phyloP scores from a whole-genome alignment of 805 yeast species.

The Candida pseudofarinosa region DNA sequence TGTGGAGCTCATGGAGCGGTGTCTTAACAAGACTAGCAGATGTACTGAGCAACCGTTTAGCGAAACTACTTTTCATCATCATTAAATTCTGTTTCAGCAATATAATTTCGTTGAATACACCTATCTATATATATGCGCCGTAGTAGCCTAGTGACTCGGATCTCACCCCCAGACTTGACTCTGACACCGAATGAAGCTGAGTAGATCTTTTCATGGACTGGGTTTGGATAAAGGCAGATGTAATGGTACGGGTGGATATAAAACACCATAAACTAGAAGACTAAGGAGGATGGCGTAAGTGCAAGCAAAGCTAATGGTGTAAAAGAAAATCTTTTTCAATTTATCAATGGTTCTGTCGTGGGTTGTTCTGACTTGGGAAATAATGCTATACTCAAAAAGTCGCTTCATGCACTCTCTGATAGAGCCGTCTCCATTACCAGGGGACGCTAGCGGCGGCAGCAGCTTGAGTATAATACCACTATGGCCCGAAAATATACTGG shows the following conservation, averaged over 20 bases:
- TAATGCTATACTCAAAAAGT: neutral
- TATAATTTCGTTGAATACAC: neutral
- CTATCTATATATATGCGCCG: neutral
- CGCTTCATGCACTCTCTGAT: neutral
- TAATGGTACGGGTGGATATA: neutral
- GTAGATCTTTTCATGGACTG: neutral
- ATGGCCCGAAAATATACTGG: conserved; percentile 1
- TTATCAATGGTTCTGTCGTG: neutral
- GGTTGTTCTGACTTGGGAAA: neutral
- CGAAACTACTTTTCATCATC: conserved; percentile 1
- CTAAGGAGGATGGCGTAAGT: neutral
- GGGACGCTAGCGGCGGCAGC: neutral
- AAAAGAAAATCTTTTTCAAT: neutral
- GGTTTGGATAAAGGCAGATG: neutral
- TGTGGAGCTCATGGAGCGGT: conserved; percentile 78
- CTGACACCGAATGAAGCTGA: neutral
- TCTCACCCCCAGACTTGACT: neutral
- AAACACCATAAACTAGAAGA: neutral
- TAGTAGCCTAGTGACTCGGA: neutral
- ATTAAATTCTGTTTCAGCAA: too few species aligned
- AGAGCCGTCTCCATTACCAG: neutral
- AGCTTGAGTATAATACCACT: neutral
- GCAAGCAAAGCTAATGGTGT: neutral
- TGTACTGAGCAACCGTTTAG: conserved; percentile 22
- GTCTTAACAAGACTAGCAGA: conserved; percentile 48